Percentiles rank a stretch among this genome's conserved stretches.
Evolutionary conservation across 768 basidiomycete genomes (phyloP).

Genomic region (Hericium coralloides): DNA sequence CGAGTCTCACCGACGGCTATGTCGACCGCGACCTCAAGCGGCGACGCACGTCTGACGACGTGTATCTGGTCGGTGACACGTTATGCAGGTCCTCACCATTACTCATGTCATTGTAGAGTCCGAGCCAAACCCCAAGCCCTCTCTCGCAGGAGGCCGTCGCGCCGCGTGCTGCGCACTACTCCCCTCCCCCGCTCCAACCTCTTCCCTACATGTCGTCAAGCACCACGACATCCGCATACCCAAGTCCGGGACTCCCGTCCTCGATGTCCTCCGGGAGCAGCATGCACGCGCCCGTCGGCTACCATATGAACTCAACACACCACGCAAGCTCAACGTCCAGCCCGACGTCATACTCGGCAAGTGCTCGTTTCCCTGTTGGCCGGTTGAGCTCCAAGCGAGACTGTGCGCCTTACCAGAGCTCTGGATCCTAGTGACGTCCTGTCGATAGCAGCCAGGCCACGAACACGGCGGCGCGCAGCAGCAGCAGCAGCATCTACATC

Average conservation of each 20-base stretch:
- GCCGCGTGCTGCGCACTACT: slow-evolving; percentile 6
- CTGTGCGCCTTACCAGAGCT: slow-evolving; percentile 28
- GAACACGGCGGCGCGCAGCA: slow-evolving; percentile 27
- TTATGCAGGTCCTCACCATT: background rate
- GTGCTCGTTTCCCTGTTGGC: slow-evolving; percentile 41
- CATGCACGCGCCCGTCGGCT: slow-evolving; percentile 9
- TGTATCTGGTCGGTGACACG: slow-evolving; percentile 18
- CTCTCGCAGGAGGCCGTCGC: slow-evolving; percentile 18
- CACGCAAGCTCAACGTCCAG: slow-evolving; percentile 11
- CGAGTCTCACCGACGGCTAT: slow-evolving; percentile 17
- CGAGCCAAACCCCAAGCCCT: slow-evolving; percentile 21
- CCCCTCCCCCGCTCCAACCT: slow-evolving; percentile 15
- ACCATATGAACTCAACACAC: slow-evolving; percentile 7
- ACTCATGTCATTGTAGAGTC: slow-evolving; percentile 5
- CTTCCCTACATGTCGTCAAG: slow-evolving; percentile 9
- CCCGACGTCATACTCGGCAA: slow-evolving; percentile 69
- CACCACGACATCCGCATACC: slow-evolving; percentile 8
- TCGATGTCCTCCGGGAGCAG: slow-evolving; percentile 6
- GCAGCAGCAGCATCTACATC: background rate
- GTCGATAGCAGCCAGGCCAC: slow-evolving; percentile 60
- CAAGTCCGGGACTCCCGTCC: slow-evolving; percentile 10
- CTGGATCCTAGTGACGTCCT: slow-evolving; percentile 53
- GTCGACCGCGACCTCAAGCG: slow-evolving; percentile 17
- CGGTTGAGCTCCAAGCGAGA: slow-evolving; percentile 20
- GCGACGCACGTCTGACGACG: slow-evolving; percentile 20